Evolutionary conservation across 1,284 basidiomycete species (phyloP), one percentile per base, ranked within the genome.

Genomic region (Ceratobasidium sp.): DNA sequence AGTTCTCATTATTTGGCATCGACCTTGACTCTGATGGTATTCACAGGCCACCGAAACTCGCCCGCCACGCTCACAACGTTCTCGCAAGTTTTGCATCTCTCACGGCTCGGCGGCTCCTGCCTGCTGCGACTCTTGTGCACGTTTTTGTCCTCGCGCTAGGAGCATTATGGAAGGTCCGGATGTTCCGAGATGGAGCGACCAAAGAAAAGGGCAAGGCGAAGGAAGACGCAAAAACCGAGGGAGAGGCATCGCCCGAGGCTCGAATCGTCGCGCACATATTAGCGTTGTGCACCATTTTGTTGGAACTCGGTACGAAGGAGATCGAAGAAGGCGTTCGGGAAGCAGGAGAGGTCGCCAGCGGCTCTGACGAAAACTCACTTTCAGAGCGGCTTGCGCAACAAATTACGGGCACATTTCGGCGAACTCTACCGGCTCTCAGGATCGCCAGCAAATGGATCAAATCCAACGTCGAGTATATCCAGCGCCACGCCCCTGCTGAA

Each of bases 401-500:
- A 50, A 97, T 99, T 82, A 94, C 93, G 0, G 96, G 96, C 0
- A 90, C 91, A 8, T 92, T 98, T 78, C 89, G 97, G 44, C 89
- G 97, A 44, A 93, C 93, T 12, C 87, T 99, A 2, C 96, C 97
- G 1, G 92, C 95, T 5, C 86, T 99, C 66, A 91, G 97, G 18
- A 92, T 99, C 71, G 90, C 93, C 1, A 92, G 91, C 81, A 97
- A 97, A 83, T 99, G 97, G 97, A 84, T 97, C 35, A 89, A 90
- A 59, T 90, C 90, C 5, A 95, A 98, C 83, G 84, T 92, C 79
- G 90, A 91, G 78, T 96, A 96, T 81, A 84, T 97, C 64, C 65
- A 62, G 44, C 77, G 73, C 48, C 52, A 77, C n/a, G 18, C 67
- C n/a, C 85, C 85, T 66, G 83, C 84, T 41, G 85, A 84, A 79